Conservation (phyloP, 1,284 basidiomycete species). For the Athelia sp. region DNA sequence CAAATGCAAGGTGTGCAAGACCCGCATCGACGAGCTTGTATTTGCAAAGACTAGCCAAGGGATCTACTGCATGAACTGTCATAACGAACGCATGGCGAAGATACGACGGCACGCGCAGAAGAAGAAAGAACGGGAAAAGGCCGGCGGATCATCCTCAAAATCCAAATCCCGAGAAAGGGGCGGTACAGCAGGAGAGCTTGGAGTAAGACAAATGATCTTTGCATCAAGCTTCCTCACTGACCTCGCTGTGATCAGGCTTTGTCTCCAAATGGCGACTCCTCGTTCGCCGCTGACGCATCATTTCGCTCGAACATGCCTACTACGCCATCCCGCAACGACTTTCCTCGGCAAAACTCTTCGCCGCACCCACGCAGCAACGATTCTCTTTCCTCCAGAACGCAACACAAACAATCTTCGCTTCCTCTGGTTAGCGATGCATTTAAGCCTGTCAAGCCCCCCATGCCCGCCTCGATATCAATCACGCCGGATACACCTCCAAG, state of each 20-base stretch:
- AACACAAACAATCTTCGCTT: not conserved
- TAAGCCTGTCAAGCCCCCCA: not conserved
- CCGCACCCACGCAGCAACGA: not conserved
- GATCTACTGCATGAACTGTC: slow-evolving; percentile 98
- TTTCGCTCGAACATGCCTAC: slow-evolving; percentile 8
- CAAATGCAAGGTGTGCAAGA: slow-evolving; percentile 93
- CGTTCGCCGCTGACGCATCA: slow-evolving; percentile 7
- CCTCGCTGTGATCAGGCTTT: slow-evolving; percentile 3
- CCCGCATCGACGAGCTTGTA: slow-evolving; percentile 94
- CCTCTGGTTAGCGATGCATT: not conserved
- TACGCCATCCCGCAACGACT: not conserved
- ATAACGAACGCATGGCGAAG: slow-evolving; percentile 93
- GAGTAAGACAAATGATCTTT: slow-evolving; percentile 27
- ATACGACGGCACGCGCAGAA: slow-evolving; percentile 87
- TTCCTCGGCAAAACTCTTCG: not conserved
- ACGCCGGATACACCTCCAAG: not conserved
- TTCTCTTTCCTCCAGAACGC: not conserved
- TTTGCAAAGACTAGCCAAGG: slow-evolving; percentile 98
- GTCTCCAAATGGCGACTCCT: not conserved
- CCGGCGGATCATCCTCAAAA: slow-evolving; percentile 34
- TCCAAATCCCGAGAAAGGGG: slow-evolving; percentile 41
- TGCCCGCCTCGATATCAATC: not conserved
- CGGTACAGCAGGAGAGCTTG: slow-evolving; percentile 29
- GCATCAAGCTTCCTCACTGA: slow-evolving; percentile 1
- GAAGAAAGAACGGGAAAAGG: slow-evolving; percentile 50